Evolutionary conservation across 352 stramenopile species (phyloP).

Genomic region (Peronospora belbahrii): DNA sequence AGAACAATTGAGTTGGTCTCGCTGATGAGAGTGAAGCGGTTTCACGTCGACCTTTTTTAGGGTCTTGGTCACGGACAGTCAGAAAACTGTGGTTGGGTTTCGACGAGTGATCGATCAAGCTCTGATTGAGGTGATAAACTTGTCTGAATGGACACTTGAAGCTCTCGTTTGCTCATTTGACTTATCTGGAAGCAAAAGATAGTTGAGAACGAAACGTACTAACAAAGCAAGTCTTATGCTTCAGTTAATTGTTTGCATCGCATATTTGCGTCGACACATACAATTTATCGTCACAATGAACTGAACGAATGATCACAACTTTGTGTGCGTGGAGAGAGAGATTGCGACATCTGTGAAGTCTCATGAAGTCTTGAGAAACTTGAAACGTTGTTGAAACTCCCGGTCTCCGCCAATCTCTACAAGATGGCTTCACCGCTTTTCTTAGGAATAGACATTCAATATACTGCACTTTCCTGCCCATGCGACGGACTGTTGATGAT

Average conservation of each 20-base stretch:
- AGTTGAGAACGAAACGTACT: not conserved
- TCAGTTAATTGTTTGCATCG: not conserved
- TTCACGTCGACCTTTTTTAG: constrained; percentile 20
- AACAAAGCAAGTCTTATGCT: constrained; percentile 9
- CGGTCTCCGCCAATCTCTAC: not conserved
- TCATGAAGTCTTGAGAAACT: constrained; percentile 21
- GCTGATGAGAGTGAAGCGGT: constrained; percentile 7
- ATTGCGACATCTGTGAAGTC: constrained; percentile 18
- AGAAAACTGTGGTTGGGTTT: constrained; percentile 12
- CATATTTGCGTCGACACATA: not conserved
- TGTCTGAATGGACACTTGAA: constrained; percentile 1
- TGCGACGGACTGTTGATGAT: no score
- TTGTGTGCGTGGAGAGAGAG: not conserved
- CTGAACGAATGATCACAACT: not conserved
- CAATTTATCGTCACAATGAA: not conserved
- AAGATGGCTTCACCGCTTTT: not conserved
- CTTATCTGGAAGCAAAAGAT: not conserved
- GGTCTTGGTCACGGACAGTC: constrained; percentile 17
- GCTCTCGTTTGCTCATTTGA: not conserved
- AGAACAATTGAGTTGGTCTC: constrained; percentile 2
- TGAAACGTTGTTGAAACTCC: constrained; percentile 25
- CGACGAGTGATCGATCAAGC: constrained; percentile 18
- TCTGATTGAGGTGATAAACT: constrained; percentile 4
- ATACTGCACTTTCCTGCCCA: no score
- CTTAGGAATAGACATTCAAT: no score